Evolutionary conservation across 345 rosid species (phyloP).

Genomic region (Eucalyptus pauciflora): DNA sequence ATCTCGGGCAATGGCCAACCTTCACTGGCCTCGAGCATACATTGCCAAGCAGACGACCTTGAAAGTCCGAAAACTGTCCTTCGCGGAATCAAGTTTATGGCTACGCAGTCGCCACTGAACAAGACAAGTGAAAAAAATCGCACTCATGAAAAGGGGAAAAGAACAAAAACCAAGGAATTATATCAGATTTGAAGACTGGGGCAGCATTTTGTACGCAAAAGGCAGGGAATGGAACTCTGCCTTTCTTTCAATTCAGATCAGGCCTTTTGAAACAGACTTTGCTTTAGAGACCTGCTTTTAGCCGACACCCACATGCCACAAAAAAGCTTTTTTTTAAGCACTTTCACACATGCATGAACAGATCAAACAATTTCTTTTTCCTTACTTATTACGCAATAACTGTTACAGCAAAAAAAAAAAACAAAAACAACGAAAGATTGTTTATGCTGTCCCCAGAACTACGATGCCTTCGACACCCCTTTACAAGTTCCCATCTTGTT

Average conservation of each 20-base stretch:
- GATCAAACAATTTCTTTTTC: neutral
- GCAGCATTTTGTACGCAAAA: neutral
- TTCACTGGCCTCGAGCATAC: neutral
- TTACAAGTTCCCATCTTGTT: neutral
- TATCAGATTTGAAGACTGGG: neutral
- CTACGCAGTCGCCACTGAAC: neutral
- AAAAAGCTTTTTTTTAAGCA: neutral
- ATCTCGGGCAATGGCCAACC: neutral
- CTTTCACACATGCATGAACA: neutral
- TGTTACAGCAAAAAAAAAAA: neutral
- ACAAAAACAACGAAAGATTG: neutral
- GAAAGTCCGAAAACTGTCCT: neutral
- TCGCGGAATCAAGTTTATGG: neutral
- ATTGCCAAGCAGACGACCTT: neutral
- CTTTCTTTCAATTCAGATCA: neutral
- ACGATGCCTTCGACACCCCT: neutral
- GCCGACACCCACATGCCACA: neutral
- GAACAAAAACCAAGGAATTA: neutral
- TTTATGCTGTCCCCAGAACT: neutral
- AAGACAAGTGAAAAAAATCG: neutral
- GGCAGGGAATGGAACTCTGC: neutral
- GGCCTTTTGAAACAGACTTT: neutral
- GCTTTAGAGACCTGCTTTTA: neutral
- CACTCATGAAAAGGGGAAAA: neutral
- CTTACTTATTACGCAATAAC: neutral